Percentiles rank a stretch among this genome's conserved stretches.
phyloP scores from a whole-genome alignment of 495 filamentous ascomycete genomes.

The Xylaria palmicola region DNA sequence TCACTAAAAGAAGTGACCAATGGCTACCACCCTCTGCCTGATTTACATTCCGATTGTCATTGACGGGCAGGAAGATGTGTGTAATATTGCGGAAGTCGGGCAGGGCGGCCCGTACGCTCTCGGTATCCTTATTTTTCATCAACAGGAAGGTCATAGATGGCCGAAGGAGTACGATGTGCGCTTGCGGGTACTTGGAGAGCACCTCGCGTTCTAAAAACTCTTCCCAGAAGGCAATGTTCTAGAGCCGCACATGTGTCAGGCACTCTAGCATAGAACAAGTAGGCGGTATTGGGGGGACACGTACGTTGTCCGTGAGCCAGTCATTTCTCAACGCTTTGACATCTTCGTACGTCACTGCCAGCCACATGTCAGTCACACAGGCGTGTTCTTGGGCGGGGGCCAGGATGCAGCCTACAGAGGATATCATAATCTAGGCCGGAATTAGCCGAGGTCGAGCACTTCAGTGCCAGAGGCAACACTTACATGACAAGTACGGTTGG shows the following conservation, averaged over 20 bases:
- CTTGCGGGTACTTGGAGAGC: constrained; percentile 68
- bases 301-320: constrained; percentile 98
- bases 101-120: constrained; percentile 69
- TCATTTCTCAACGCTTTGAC: constrained; percentile 83
- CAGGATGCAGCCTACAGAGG: constrained; percentile 36
- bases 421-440: constrained; percentile 41
- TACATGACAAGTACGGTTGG: constrained; percentile 45
- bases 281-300: constrained; percentile 22
- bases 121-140: constrained; percentile 75
- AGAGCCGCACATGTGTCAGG: constrained; percentile 18
- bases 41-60: constrained; percentile 75
- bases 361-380: constrained; percentile 15
- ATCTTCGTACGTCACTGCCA: constrained; percentile 62
- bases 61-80: constrained; percentile 96
- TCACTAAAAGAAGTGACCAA: constrained; percentile 92
- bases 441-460: constrained; percentile 12
- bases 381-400: neutral
- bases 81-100: constrained; percentile 78
- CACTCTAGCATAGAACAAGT: neutral
- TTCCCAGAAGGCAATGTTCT: constrained; percentile 97
- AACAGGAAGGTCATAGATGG: constrained; percentile 94
- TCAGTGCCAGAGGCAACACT: constrained; percentile 11
- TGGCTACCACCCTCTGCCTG: constrained; percentile 86
- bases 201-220: constrained; percentile 93
- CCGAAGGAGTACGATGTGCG: constrained; percentile 86